Conservation (phyloP, 1,284 basidiomycete species). For the Cutaneotrichosporon arboriforme region DNA sequence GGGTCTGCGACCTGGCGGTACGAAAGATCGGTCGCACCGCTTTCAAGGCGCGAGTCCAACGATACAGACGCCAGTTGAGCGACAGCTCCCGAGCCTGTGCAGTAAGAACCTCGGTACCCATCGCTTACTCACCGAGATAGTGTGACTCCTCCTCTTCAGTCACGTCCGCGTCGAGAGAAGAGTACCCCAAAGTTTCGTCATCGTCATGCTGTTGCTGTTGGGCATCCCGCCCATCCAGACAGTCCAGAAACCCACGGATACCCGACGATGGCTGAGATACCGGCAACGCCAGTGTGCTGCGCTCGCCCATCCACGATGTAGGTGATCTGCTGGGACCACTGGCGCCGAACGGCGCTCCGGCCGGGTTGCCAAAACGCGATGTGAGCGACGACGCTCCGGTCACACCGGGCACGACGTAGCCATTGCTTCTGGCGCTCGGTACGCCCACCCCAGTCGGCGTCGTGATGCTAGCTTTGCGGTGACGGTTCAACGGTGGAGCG, state of each 20-base stretch:
- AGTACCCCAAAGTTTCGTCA: conserved; percentile 9
- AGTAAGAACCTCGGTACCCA: no score
- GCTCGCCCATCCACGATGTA: conserved; percentile 10
- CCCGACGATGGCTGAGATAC: background rate
- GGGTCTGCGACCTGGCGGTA: conserved; percentile 23
- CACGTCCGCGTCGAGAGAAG: conserved; percentile 19
- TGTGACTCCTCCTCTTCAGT: conserved; percentile 23
- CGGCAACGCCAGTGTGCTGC: background rate
- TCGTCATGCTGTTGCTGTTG: background rate
- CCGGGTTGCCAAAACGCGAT: background rate
- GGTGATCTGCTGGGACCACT: background rate
- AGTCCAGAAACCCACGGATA: conserved; percentile 12
- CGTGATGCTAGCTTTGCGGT: conserved; percentile 11
- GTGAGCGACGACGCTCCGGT: background rate
- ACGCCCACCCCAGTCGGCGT: background rate
- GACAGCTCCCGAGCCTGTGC: conserved; percentile 14
- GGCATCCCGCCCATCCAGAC: conserved; percentile 9
- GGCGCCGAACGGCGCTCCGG: background rate
- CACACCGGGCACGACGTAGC: background rate
- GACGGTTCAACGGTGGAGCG: conserved; percentile 15
- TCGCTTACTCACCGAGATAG: conserved; percentile 17
- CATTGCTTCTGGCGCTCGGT: background rate
- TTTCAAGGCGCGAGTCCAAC: conserved; percentile 11
- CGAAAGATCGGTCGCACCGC: conserved; percentile 5
- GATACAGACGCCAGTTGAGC: conserved; percentile 16